Evolutionary conservation across 2,329 filamentous ascomycete species (phyloP).

Genomic region (Emmonsiellopsis sp.): DNA sequence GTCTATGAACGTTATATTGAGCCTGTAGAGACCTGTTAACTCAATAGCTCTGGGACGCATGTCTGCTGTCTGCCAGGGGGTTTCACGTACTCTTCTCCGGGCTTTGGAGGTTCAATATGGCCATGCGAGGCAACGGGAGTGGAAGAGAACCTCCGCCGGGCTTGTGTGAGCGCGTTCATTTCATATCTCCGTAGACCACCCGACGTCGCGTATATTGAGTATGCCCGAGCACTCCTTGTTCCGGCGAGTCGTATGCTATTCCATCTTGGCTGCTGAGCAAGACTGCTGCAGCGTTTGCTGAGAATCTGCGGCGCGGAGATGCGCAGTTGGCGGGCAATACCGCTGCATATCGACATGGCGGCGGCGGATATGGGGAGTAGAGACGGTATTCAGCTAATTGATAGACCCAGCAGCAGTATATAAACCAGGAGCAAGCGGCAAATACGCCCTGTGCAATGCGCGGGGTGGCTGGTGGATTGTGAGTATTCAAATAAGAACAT

Average conservation of each 20-base stretch:
- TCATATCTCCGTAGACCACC: slow-evolving; percentile 6
- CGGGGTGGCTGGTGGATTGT: neutral
- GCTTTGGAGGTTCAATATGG: slow-evolving; percentile 73
- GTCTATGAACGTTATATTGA: slow-evolving; percentile 86
- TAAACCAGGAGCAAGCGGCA: neutral
- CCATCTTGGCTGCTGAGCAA: slow-evolving; percentile 1
- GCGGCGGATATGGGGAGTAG: neutral
- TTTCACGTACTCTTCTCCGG: slow-evolving; percentile 74
- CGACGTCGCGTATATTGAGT: neutral
- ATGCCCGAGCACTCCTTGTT: neutral
- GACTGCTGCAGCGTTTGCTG: neutral
- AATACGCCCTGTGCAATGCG: no score
- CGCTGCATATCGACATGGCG: slow-evolving; percentile 5
- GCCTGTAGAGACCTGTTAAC: slow-evolving; percentile 39
- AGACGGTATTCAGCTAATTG: neutral
- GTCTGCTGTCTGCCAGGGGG: neutral
- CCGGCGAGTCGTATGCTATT: neutral
- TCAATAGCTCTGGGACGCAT: neutral
- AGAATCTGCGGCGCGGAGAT: slow-evolving; percentile 1
- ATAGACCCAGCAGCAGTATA: neutral
- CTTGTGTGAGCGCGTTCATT: slow-evolving; percentile 13
- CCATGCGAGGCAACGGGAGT: slow-evolving; percentile 58
- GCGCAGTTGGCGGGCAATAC: slow-evolving; percentile 2
- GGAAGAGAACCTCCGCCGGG: slow-evolving; percentile 54
- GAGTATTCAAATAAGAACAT: neutral